A percentile compares a stretch with the other conserved stretches of the same genome.
Conservation (phyloP, 1,284 basidiomycete genomes). For the Ganoderma lingzhi region DNA sequence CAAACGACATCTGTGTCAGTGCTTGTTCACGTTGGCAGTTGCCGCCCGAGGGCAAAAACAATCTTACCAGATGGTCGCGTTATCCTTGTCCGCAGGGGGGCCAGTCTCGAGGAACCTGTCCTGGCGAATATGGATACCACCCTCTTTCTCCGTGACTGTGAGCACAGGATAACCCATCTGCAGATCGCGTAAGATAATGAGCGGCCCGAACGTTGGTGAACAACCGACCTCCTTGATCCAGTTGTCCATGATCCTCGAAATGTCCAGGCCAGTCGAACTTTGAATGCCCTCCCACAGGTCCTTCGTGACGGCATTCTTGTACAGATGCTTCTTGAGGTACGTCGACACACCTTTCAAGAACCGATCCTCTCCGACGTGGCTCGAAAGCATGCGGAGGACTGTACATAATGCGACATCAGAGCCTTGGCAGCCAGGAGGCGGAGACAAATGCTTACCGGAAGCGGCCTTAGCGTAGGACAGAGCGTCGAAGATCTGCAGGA, state of each 20-base stretch:
- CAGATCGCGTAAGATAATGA: neutral
- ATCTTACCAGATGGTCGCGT: constrained; percentile 86
- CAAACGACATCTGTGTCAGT: neutral
- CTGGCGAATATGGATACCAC: constrained; percentile 82
- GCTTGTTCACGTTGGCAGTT: no score
- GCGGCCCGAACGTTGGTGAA: neutral
- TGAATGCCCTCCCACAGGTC: constrained; percentile 93
- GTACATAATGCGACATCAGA: constrained; percentile 14
- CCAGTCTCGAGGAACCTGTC: constrained; percentile 94
- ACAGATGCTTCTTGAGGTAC: constrained; percentile 91
- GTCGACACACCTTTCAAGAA: constrained; percentile 90
- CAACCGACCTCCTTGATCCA: constrained; percentile 85
- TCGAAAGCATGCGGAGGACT: constrained; percentile 94
- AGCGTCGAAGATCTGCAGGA: constrained; percentile 90
- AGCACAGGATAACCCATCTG: constrained; percentile 90
- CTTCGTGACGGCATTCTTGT: constrained; percentile 85
- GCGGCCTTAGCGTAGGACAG: constrained; percentile 91
- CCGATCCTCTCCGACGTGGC: constrained; percentile 88
- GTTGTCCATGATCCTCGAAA: constrained; percentile 87
- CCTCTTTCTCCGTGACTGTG: constrained; percentile 82
- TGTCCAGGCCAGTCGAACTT: constrained; percentile 80
- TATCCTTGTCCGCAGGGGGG: constrained; percentile 80
- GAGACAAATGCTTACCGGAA: constrained; percentile 57
- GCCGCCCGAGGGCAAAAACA: neutral
- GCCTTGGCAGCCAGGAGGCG: no score